These are phyloP conservation scores for Boletus huronensis DNA, from an alignment of 768 basidiomycete genomes.

Conservation along the genomic window DNA sequence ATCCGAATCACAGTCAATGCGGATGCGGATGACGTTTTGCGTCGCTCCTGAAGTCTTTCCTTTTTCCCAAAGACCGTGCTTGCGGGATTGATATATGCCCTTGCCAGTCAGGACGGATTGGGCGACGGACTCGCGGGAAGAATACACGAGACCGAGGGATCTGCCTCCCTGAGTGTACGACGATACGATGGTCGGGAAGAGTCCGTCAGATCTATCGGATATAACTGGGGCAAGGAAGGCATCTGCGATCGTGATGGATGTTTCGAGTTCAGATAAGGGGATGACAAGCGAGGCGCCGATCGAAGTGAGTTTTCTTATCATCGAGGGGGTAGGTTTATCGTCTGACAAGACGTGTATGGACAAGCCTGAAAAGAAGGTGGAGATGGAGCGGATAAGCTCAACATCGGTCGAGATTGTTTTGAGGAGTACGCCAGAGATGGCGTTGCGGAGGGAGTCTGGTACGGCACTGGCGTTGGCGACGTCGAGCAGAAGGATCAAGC, in stretches of 20 bases:
- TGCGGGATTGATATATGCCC: constrained; percentile 95
- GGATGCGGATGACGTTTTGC: constrained; percentile 81
- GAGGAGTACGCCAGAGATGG: constrained; percentile 76
- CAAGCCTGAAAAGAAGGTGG: constrained; percentile 65
- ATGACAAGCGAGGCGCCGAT: constrained; percentile 67
- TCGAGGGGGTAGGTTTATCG: constrained; percentile 52
- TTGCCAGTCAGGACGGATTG: constrained; percentile 86
- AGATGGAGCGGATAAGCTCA: constrained; percentile 74
- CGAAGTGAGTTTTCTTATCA: constrained; percentile 56
- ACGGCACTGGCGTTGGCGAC: constrained; percentile 70
- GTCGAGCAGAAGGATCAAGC: constrained; percentile 75
- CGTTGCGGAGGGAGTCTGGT: constrained; percentile 67
- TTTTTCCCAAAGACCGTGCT: constrained; percentile 95
- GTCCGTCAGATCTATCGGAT: constrained; percentile 87
- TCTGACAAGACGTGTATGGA: constrained; percentile 58
- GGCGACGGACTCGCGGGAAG: constrained; percentile 78
- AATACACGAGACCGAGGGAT: constrained; percentile 92
- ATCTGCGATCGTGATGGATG: constrained; percentile 71
- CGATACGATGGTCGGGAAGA: constrained; percentile 91
- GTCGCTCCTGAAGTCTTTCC: constrained; percentile 95
- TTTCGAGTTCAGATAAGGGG: constrained; percentile 60
- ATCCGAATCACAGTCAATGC: constrained; percentile 89
- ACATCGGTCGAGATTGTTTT: constrained; percentile 70
- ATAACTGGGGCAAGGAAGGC: constrained; percentile 79
- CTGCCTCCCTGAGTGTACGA: constrained; percentile 62